Evolutionary conservation across 768 basidiomycete genomes (phyloP).

Genomic region (Leccinum uliginosum): DNA sequence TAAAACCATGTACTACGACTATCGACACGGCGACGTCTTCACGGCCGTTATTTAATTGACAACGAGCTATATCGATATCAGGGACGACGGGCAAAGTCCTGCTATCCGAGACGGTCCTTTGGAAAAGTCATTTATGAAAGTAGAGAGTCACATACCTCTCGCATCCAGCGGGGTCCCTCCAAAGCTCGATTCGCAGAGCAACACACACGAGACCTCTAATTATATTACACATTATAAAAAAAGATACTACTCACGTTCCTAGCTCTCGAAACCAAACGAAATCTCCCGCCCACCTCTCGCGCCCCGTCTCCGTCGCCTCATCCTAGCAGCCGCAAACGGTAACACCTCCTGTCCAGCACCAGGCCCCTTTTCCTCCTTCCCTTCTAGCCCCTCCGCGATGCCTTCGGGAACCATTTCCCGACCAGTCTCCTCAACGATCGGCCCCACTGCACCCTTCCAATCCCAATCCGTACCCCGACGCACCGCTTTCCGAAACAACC

Average conservation of each 20-base stretch:
- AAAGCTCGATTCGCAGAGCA: neutral
- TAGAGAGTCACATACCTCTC: neutral
- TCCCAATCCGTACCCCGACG: slow-evolving; percentile 18
- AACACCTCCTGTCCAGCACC: neutral
- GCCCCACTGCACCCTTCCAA: slow-evolving; percentile 15
- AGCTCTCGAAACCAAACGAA: slow-evolving; percentile 7
- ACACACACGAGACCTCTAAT: neutral
- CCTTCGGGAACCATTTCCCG: slow-evolving; percentile 19
- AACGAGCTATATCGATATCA: no score
- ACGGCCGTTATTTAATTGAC: no score
- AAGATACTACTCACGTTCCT: neutral
- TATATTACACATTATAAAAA: neutral
- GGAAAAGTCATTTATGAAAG: no score
- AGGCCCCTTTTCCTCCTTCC: neutral
- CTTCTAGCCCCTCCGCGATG: neutral
- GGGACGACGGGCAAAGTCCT: no score
- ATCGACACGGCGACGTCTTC: no score
- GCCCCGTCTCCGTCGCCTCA: slow-evolving; percentile 16
- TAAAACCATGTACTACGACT: no score
- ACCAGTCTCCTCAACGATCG: slow-evolving; percentile 17
- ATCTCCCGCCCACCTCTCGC: slow-evolving; percentile 21
- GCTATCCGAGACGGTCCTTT: no score
- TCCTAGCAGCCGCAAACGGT: slow-evolving; percentile 25
- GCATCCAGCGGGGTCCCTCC: no score
- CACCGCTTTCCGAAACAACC: slow-evolving; percentile 20